phyloP scores from a whole-genome alignment of 768 basidiomycete genomes.

The Mycena kentingensis region DNA sequence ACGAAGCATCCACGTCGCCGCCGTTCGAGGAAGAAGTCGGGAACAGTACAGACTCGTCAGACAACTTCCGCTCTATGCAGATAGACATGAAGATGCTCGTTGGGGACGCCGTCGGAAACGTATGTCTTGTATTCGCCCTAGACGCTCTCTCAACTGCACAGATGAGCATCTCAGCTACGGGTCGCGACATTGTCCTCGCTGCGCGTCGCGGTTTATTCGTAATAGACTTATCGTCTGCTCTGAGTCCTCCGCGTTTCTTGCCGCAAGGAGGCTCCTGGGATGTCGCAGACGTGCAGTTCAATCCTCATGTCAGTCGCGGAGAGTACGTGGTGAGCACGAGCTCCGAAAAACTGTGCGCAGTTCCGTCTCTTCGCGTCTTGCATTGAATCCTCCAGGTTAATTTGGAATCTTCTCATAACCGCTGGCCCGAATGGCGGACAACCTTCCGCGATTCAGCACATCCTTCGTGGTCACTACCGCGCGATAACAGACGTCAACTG shows the following conservation, averaged over 20 bases:
- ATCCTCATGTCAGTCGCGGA: constrained; percentile 73
- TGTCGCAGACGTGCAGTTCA: constrained; percentile 92
- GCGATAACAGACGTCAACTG: constrained; percentile 99
- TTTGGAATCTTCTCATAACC: constrained; percentile 87
- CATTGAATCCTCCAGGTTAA: constrained; percentile 51
- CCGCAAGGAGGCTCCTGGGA: constrained; percentile 98
- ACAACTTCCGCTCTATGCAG: constrained; percentile 56
- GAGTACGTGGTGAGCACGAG: constrained; percentile 89
- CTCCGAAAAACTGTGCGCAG: constrained; percentile 76
- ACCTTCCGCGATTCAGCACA: constrained; percentile 83
- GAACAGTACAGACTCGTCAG: neutral
- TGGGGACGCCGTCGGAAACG: constrained; percentile 83
- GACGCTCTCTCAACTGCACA: constrained; percentile 31
- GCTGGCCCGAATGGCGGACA: neutral
- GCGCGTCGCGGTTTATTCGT: constrained; percentile 94
- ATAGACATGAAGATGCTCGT: constrained; percentile 81
- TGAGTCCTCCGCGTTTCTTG: constrained; percentile 87
- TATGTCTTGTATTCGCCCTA: constrained; percentile 39
- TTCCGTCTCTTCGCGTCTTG: neutral
- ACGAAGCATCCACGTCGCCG: neutral
- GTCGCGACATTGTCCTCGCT: constrained; percentile 87
- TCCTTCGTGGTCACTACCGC: constrained; percentile 87
- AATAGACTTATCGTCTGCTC: constrained; percentile 87
- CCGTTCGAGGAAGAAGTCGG: neutral
- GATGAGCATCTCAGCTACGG: constrained; percentile 92